Evolutionary conservation across 306 rosid species (phyloP), one percentile per base, ranked within the genome.

Genomic region (Vigna reflexopilosa): DNA sequence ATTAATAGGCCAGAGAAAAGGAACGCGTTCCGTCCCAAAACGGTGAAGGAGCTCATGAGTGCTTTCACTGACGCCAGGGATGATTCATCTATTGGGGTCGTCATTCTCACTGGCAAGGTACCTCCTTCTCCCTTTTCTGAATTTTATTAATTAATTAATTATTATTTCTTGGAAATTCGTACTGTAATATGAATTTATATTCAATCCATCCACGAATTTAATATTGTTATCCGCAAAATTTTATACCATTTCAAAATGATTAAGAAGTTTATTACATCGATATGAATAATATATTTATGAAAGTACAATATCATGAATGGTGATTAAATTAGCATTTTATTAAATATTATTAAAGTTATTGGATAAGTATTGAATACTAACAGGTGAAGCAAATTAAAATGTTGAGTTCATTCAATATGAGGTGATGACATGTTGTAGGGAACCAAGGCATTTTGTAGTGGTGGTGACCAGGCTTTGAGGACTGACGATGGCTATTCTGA

Each of bases 401-500:
- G 0, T 12, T 12, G 13, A 45, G 50, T 3, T 45, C 50, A 12
- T 11, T 45, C 16, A 12, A 11, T 45, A 13, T 44, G 48, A 42
- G 48, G 10, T 42, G 15, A 44, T 70, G 17, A 32, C 28, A 28
- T 19, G 15, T 47, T 78, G 81, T 51, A 94, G 97, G 98, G 96
- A 82, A 90, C 91, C 56, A 30, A 88, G 73, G 97, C 97, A 62
- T 94, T 94, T 70, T 94, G 96, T 70, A 94, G 97, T 55, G 97
- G 97, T 2, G 96, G 97, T 47, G 97, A 94, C 83, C 97, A 92
- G 77, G 95, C 88, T 51, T 81, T 94, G 85, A 89, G 98, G 79
- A 91, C 85, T 6, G 55, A 63, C 34, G 97, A 89, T 87, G 98
- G 98, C 79, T 94, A 94, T 85, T 67, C 88, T 32, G 95, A 92